Conservation (phyloP, 2,329 filamentous ascomycete species). For the Penicillium sp. region DNA sequence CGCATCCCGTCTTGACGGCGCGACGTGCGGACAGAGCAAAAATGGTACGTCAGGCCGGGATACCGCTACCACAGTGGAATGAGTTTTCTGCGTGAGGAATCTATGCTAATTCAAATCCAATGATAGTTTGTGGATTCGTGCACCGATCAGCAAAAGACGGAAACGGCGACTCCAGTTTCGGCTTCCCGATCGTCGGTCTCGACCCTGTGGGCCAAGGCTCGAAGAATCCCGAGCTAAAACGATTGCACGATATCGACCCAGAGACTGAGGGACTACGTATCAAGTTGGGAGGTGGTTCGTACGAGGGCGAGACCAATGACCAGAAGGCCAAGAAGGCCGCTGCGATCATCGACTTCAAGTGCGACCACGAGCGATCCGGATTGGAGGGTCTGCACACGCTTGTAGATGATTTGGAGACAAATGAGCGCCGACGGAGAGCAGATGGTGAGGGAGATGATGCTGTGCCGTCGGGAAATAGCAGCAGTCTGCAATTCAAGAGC, state of each 20-base stretch:
- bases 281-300: conserved; percentile 61
- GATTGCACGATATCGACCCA: conserved; percentile 65
- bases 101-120: background rate
- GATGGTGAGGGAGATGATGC: conserved; percentile 17
- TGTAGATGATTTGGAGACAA: conserved; percentile 17
- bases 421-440: conserved; percentile 8
- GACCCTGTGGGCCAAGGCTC: conserved; percentile 53
- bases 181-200: conserved; percentile 73
- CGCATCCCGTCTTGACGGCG: conserved; percentile 25
- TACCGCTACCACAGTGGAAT: background rate
- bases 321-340: conserved; percentile 57
- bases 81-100: background rate
- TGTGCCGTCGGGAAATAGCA: conserved; percentile 29
- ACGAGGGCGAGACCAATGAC: conserved; percentile 49
- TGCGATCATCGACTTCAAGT: conserved; percentile 81
- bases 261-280: conserved; percentile 70
- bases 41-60: conserved; percentile 31
- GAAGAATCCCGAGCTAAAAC: conserved; percentile 62
- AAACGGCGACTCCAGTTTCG: conserved; percentile 52
- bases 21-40: conserved; percentile 36
- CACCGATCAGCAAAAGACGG: conserved; percentile 52
- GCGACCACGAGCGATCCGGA: conserved; percentile 69
- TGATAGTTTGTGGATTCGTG: conserved; percentile 71
- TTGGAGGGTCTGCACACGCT: conserved; percentile 55
- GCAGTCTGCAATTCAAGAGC: conserved; percentile 72